Conservation (phyloP, 2,329 filamentous ascomycete genomes). For the Phoma sp. region DNA sequence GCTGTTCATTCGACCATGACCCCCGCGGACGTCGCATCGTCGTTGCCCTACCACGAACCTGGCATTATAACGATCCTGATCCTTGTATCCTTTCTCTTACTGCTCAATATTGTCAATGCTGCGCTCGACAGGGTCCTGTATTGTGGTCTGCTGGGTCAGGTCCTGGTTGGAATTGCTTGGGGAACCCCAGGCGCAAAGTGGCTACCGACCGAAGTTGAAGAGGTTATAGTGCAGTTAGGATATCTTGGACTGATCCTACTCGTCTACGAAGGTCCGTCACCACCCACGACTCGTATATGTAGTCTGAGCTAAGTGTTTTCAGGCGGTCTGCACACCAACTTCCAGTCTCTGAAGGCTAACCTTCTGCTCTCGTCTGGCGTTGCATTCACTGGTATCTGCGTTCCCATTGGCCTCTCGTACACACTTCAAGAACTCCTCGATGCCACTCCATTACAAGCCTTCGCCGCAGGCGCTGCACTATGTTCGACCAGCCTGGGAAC, state of each 20-base stretch:
- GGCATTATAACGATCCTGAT: slow-evolving; percentile 64
- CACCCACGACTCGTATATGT: neutral
- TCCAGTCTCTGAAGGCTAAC: slow-evolving; percentile 64
- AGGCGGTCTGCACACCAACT: slow-evolving; percentile 65
- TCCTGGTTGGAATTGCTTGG: slow-evolving; percentile 73
- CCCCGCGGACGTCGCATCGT: slow-evolving; percentile 26
- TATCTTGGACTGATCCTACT: slow-evolving; percentile 76
- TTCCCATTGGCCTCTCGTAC: slow-evolving; percentile 72
- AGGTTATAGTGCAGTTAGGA: slow-evolving; percentile 67
- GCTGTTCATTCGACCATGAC: slow-evolving; percentile 23
- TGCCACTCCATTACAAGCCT: slow-evolving; percentile 66
- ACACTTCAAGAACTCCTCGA: slow-evolving; percentile 58
- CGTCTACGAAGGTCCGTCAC: slow-evolving; percentile 67
- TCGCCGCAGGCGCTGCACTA: slow-evolving; percentile 74
- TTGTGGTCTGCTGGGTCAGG: slow-evolving; percentile 74
- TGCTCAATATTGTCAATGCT: slow-evolving; percentile 65
- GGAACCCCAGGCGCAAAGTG: slow-evolving; percentile 69
- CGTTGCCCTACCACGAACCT: slow-evolving; percentile 67
- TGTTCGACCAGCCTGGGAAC: slow-evolving; percentile 78
- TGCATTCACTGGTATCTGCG: slow-evolving; percentile 68
- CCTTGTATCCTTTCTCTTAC: slow-evolving; percentile 65
- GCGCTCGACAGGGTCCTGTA: slow-evolving; percentile 66
- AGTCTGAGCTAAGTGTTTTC: slow-evolving; percentile 12
- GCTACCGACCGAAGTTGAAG: slow-evolving; percentile 60
- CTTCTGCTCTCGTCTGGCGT: slow-evolving; percentile 65